Base-by-base conservation (phyloP, 164 flowering plant genomes). In the Piper betle region DNA sequence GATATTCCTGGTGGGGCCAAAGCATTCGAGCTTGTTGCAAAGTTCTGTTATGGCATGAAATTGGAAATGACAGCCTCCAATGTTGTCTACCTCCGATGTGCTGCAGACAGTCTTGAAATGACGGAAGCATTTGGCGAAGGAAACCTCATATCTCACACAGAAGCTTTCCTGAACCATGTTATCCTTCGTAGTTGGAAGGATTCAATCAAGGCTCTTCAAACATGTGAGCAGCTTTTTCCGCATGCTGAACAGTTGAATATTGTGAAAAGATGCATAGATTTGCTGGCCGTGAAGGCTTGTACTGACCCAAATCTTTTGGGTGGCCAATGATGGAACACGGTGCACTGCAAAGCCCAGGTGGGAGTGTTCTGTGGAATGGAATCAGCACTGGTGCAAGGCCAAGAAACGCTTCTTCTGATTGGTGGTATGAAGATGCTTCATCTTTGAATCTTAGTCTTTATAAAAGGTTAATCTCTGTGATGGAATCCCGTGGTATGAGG, bases 351-450 rank as follows among this genome's bases (percentile, higher is more conserved):
- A 91, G 95, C 66, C 95, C 95, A 3, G 95, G 96, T 55, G 98
- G 93, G 33, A 88, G 89, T 69, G 81, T 89, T n/a, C 62, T 91
- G 64, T 87, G 98, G 98, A 91, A 91, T 69, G 98, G 98, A 42
- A 88, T 91, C 40, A 87, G 95, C 74, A 88, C 96, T 0, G 96
- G 96, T 38, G 96, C 96, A 57, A 78, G 88, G 62, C 87, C 86
- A 25, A 84, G 75, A 67, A 79, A 80, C 60, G 60, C 81, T 6
- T 80, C 80, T 65, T 75, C 85, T 57, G 96, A 88, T 76, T 91
- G 98, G 98, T 91, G 98, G 98, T 89, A 87, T 55, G 95, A 87
- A 38, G 98, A 91, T 75, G 95, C 73, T 37, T 77, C 93, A 6
- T 71, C 75, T 63, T 69, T 91, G 59, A 82, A 86, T 66, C 78